Evolutionary conservation across 257 asterid genomes (phyloP).

Genomic region (Lycium ferocissimum): DNA sequence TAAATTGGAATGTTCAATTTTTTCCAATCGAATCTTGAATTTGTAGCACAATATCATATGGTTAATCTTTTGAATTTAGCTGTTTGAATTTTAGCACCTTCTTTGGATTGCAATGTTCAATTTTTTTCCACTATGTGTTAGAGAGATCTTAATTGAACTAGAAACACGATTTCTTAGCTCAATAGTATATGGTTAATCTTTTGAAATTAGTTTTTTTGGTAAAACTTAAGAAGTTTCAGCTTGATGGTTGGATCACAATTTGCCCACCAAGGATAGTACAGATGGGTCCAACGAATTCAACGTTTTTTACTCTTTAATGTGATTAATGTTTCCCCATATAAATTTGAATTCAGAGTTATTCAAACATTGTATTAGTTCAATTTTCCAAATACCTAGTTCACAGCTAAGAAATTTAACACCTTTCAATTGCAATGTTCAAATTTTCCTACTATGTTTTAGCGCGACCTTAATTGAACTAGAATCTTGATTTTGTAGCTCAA

Average conservation of each 20-base stretch:
- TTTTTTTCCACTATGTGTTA: too few relatives aligned
- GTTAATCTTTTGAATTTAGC: neutral
- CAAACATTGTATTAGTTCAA: neutral
- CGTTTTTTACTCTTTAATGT: neutral
- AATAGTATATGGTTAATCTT: too few relatives aligned
- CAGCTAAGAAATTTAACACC: neutral
- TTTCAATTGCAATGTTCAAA: neutral
- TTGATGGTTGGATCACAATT: neutral
- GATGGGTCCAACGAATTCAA: neutral
- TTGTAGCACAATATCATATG: too few relatives aligned
- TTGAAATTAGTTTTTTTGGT: neutral
- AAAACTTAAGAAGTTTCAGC: neutral
- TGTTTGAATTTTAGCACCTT: neutral
- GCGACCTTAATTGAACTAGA: slow-evolving; percentile 4
- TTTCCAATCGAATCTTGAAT: neutral
- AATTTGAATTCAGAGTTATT: too few relatives aligned
- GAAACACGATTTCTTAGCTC: too few relatives aligned
- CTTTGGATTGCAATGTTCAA: too few relatives aligned
- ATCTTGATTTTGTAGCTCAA: neutral
- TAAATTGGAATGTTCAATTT: neutral
- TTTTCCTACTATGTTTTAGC: neutral
- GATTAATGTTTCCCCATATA: too few relatives aligned
- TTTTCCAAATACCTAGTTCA: neutral
- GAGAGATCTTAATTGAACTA: too few relatives aligned
- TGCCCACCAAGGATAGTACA: neutral